A percentile compares a stretch with the other conserved stretches of the same genome.
Conservation (phyloP, 768 basidiomycete species). For the Crassisporium funariophilum region DNA sequence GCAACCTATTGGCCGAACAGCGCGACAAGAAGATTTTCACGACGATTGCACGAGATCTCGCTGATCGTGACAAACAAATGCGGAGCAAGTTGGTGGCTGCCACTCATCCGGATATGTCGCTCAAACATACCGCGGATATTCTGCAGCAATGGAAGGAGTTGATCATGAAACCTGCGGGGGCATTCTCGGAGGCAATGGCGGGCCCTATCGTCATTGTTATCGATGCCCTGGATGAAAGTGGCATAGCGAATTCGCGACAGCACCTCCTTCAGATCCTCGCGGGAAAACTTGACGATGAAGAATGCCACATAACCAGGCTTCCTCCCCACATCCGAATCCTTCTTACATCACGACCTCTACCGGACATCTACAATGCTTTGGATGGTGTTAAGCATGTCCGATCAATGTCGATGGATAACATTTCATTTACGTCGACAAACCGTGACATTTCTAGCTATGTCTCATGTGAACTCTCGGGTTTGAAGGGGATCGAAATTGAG, state of each 20-base stretch:
- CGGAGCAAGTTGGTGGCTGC: constrained; percentile 2
- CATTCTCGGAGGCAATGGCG: constrained; percentile 13
- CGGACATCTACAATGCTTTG: constrained; percentile 22
- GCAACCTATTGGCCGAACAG: constrained; percentile 15
- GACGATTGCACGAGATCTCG: constrained; percentile 34
- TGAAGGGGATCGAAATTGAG: no score
- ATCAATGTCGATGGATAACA: constrained; percentile 2
- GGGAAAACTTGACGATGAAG: background rate
- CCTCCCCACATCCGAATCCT: constrained; percentile 33
- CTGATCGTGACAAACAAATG: constrained; percentile 13
- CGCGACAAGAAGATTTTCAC: constrained; percentile 27
- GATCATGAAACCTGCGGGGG: constrained; percentile 9
- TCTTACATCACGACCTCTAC: constrained; percentile 32
- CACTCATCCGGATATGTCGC: constrained; percentile 4
- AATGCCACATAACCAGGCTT: no score
- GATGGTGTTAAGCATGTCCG: background rate
- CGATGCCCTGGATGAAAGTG: constrained; percentile 40
- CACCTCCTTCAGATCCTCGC: constrained; percentile 24
- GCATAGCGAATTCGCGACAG: constrained; percentile 16
- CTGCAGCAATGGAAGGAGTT: constrained; percentile 20
- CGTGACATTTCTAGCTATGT: constrained; percentile 5
- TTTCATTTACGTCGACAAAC: background rate
- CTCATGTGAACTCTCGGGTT: no score
- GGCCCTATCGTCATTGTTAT: constrained; percentile 30
- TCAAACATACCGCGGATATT: constrained; percentile 10